Evolutionary conservation across 371 early-diverging fungal species (phyloP).

Genomic region (Mucor racemosus): DNA sequence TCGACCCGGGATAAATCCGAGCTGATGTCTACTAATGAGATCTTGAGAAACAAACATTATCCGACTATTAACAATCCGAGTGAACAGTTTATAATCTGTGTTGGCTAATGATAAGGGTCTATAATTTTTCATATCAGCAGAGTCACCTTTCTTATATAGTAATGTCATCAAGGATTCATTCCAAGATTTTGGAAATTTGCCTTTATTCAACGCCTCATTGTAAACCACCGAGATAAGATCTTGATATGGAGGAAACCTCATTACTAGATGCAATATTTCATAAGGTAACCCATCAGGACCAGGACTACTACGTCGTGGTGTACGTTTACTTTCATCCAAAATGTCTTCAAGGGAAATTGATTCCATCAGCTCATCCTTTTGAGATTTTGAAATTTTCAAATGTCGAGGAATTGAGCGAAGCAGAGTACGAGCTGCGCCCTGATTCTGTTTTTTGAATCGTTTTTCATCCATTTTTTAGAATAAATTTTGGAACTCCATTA

Average conservation of each 20-base stretch:
- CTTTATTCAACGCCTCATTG: not conserved
- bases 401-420: not conserved
- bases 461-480: too few species aligned
- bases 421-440: not conserved
- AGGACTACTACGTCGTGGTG: conserved; percentile 3
- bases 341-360: not conserved
- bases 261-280: not conserved
- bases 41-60: not conserved
- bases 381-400: too few species aligned
- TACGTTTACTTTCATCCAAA: not conserved
- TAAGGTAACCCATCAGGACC: conserved; percentile 11
- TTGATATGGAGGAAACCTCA: not conserved
- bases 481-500: too few species aligned
- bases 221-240: not conserved
- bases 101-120: conserved; percentile 19
- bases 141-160: conserved; percentile 10
- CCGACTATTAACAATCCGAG: not conserved
- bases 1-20: conserved; percentile 7
- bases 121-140: conserved; percentile 23
- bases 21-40: conserved; percentile 9
- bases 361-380: not conserved
- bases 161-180: not conserved
- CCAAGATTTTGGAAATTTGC: not conserved
- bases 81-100: conserved; percentile 10
- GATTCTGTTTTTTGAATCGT: too few species aligned